Base-by-base conservation (phyloP, 2,329 filamentous ascomycete genomes). In the Cladosporium colombiae region DNA sequence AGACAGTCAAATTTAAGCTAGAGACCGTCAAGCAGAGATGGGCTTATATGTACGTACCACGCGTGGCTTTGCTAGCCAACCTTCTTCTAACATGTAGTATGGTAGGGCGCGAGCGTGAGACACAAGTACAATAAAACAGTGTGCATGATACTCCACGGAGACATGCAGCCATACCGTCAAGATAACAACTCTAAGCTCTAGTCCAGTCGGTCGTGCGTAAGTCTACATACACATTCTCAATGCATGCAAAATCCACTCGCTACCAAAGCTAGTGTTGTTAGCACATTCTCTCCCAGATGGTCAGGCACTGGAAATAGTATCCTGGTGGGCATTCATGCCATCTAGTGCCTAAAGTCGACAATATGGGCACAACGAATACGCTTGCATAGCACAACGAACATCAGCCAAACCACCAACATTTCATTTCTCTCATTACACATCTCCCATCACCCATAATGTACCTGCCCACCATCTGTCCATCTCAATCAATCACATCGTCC, bases 401-500 rank as follows among this genome's bases (percentile, higher is more conserved):
- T 46, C 8, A 21, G 40, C 40, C 40, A 21, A 21, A 46, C 7
- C 40, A 7, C 7, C 18, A 21, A 46, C 10, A 11, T 46, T 21
- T 46, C 40, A 46, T 46, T 46, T 46, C 40, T 46, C 40, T 46
- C 40, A 11, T 46, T 21, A 46, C 40, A 21, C 40, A 46, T 46
- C 40, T 46, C 40, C 40, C 40, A 46, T 46, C 40, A 46, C 3
- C 40, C 8, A 46, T 44, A 6, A 21, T 46, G 6, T 46, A 46
- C n/a, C 40, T 10, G 5, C 37, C 37, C n/a, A 21, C 40, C 40
- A 46, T 11, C 8, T 46, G 7, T 8, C 40, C 40, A 21, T 18
- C 40, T 5, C 33, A 88, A 72, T 89, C 86, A 61, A 87, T 81
- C 21, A 83, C 81, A 76, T 89, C 87, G 69, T 97, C 92, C 70